Evolutionary conservation across 805 yeast species (phyloP), one percentile per base, ranked within the genome.

Genomic region (Cyberlindnera galapagoensis): DNA sequence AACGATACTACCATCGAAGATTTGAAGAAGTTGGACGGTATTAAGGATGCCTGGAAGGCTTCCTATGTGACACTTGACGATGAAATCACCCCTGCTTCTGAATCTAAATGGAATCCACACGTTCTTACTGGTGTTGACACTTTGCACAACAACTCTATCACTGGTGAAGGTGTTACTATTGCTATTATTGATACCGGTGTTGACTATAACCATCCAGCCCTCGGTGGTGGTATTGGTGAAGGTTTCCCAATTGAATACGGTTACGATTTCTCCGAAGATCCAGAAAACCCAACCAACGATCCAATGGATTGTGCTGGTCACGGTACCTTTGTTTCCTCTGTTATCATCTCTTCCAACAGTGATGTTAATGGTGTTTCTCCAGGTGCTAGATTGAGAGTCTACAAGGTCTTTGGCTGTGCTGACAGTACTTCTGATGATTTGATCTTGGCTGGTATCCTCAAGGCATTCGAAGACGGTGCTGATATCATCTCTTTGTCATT

Each of bases 301-400:
- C 39, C 39, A 23, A 34, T 31, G 34, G 46, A 42, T 31, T 39
- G 44, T 37, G 32, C 21, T 7, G 46, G 46, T 14, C 46, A 42
- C 19, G 44, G 46, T 33, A 39, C 44, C 6, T 42, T 39, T 26
- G 43, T 39, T 12, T 34, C 44, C n/a, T 39, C 44, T 14, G 25
- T 42, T 21, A 39, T 39, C 19, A 22, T 39, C 21, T 39, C 35
- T 14, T 21, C 37, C 11, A 26, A 35, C 19, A 28, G 31, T 7
- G 19, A 26, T 3, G 3, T 34, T 3, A 9, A 7, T 7, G 46
- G 44, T 35, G 44, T 39, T 29, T 44, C 46, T 22, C 43, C 43
- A 25, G 37, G 21, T 18, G 38, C 46, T n/a, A 31, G 36, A 16
- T 28, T 42, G 17, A 34, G 18, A 23, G 24, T 33, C 26, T 42